Conservation (phyloP, 1,284 basidiomycete species). For the Amylostereum areolatum region DNA sequence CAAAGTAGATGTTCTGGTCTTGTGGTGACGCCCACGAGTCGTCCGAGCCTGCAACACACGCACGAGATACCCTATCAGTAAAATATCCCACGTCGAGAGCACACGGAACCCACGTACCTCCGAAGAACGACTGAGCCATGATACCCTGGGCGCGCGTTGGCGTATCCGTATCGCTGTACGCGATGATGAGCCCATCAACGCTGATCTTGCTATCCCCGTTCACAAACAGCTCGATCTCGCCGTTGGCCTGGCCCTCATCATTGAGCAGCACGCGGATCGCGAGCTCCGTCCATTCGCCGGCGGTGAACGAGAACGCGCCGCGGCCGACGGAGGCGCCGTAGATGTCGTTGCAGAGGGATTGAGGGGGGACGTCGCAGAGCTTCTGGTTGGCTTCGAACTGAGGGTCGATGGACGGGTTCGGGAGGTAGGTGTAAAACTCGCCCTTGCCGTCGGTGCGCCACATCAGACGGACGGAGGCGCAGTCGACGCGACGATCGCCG, state of each 20-base stretch:
- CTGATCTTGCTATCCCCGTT: conserved; percentile 53
- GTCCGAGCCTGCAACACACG: conserved; percentile 31
- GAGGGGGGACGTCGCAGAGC: conserved; percentile 45
- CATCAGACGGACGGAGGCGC: conserved; percentile 56
- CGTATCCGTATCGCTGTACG: conserved; percentile 33
- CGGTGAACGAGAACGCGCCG: conserved; percentile 58
- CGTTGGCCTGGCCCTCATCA: conserved; percentile 53
- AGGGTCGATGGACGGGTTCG: conserved; percentile 40
- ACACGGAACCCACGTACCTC: conserved; percentile 31
- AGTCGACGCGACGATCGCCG: conserved; percentile 36
- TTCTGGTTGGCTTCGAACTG: conserved; percentile 31
- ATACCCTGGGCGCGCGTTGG: conserved; percentile 43
- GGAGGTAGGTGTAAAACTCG: conserved; percentile 58
- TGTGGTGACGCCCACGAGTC: conserved; percentile 47
- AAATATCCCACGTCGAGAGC: conserved; percentile 6
- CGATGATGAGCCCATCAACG: conserved; percentile 42
- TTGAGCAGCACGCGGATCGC: conserved; percentile 58
- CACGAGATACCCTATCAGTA: too few relatives aligned
- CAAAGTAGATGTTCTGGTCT: conserved; percentile 53
- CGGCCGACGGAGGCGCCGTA: conserved; percentile 73
- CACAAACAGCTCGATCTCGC: conserved; percentile 49
- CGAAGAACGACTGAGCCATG: conserved; percentile 67
- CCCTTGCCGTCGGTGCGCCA: conserved; percentile 45
- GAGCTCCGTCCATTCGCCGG: conserved; percentile 61
- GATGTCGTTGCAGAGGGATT: conserved; percentile 50